Percentiles rank a stretch among this genome's conserved stretches.
These are phyloP conservation scores for Wickerhamomyces ciferrii DNA, from an alignment of 805 yeast genomes.

Conservation along the genomic window DNA sequence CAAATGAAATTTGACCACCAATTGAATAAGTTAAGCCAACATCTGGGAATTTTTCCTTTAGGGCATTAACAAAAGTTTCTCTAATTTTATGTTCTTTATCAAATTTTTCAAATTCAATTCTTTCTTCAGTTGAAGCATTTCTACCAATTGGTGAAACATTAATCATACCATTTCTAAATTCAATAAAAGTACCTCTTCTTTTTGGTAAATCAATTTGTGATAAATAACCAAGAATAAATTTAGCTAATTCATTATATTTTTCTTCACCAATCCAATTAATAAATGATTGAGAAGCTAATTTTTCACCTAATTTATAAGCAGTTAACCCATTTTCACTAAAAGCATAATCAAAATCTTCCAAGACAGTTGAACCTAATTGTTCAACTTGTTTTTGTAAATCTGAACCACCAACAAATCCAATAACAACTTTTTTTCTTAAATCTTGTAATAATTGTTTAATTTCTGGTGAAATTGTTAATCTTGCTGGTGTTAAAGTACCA, in stretches of 20 bases:
- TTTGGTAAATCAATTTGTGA: conserved; percentile 85
- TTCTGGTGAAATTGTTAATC: conserved; percentile 72
- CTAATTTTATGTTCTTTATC: conserved; percentile 81
- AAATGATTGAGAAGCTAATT: conserved; percentile 90
- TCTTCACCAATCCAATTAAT: conserved; percentile 95
- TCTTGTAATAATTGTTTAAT: conserved; percentile 65
- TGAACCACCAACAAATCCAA: conserved; percentile 98
- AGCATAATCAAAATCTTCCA: conserved; percentile 86
- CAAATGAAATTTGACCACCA: conserved; percentile 99
- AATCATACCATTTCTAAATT: conserved; percentile 99
- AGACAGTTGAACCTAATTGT: conserved; percentile 81
- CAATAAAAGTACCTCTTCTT: conserved; percentile 98
- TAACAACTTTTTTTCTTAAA: conserved; percentile 85
- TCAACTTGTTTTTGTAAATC: conserved; percentile 93
- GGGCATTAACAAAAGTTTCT: conserved; percentile 77
- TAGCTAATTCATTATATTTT: conserved; percentile 83
- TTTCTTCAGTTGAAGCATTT: conserved; percentile 91
- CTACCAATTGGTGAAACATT: conserved; percentile 98
- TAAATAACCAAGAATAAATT: conserved; percentile 80
- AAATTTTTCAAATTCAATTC: conserved; percentile 84
- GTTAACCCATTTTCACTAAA: conserved; percentile 98
- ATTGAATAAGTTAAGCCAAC: conserved; percentile 89
- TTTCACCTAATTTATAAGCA: conserved; percentile 87
- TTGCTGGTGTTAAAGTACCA: conserved; percentile 97
- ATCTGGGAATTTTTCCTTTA: conserved; percentile 79